Evolutionary conservation across 345 rosid genomes (phyloP), one percentile per base, ranked within the genome.

Genomic region (Moricandia arvensis): DNA sequence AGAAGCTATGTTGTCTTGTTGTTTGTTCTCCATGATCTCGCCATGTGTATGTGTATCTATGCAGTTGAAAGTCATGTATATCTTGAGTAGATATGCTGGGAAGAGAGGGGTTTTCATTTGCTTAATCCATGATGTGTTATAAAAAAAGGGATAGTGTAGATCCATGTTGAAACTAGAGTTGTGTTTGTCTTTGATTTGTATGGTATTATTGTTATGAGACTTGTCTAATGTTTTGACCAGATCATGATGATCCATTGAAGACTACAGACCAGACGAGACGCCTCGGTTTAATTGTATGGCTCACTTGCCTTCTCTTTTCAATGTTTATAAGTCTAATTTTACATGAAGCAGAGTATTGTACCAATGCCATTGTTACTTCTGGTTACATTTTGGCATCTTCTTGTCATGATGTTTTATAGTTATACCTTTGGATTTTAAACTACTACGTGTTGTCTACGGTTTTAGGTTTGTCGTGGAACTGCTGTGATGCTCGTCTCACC

Each of bases 401-500:
- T n/a, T n/a, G 21, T 21, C 4, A 59, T 75, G 38, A 4, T 24
- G 15, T 41, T 64, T 38, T 12, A 0, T 7, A 16, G 18, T 43
- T 66, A 1, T 16, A 64, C 5, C 30, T 4, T 21, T 3, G n/a
- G 43, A 33, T 37, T 62, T 49, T 69, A 4, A 61, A 54, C 55
- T 15, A 8, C 9, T 8, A 15, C 13, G 38, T 70, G 0, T 26
- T 72, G n/a, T 29, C 8, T 45, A 17, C 78, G 82, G 31, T 8
- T 55, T 43, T 82, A 94, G 99, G 89, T 94, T 41, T 95, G 97
- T 74, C 84, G 99, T 73, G 99, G 97, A 80, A 92, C 99, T 30
- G 98, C 99, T 0, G 99, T 95, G 54, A 95, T 95, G 99, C 91
- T 95, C 7, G 99, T 95, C 31, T 95, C 97, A 12, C 97, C 99